Evolutionary conservation across 805 yeast genomes (phyloP).

Genomic region (Nakazawaea wyomingensis): DNA sequence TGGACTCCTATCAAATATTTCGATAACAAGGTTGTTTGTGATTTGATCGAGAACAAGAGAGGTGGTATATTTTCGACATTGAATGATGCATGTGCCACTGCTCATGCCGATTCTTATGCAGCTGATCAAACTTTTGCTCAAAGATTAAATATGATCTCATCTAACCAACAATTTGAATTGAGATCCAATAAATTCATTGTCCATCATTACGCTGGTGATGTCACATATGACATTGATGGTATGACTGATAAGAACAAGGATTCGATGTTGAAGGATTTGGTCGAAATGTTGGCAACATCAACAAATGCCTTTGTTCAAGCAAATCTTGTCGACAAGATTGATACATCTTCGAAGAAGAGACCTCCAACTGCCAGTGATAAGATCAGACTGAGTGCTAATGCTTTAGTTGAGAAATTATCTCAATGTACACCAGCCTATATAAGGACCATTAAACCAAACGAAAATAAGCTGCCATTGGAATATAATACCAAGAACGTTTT

Average conservation of each 20-base stretch:
- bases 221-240: constrained; percentile 78
- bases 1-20: constrained; percentile 98
- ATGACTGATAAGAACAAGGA: constrained; percentile 98
- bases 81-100: constrained; percentile 96
- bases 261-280: constrained; percentile 80
- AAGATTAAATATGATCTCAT: constrained; percentile 76
- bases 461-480: constrained; percentile 83
- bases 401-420: constrained; percentile 81
- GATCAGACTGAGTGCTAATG: constrained; percentile 87
- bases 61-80: constrained; percentile 96
- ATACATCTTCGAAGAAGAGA: constrained; percentile 63
- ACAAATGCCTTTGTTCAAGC: constrained; percentile 54
- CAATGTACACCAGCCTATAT: constrained; percentile 93
- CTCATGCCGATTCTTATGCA: constrained; percentile 94
- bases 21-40: constrained; percentile 95
- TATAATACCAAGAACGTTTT: constrained; percentile 85
- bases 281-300: constrained; percentile 73
- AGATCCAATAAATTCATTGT: constrained; percentile 83
- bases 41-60: constrained; percentile 84
- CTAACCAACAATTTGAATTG: constrained; percentile 83
- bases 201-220: constrained; percentile 99
- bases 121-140: constrained; percentile 96
- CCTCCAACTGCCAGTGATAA: constrained; percentile 97
- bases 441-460: constrained; percentile 96
- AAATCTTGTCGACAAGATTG: constrained; percentile 62